phyloP scores from a whole-genome alignment of 106 monocot genomes.

The Phalaenopsis equestris region DNA sequence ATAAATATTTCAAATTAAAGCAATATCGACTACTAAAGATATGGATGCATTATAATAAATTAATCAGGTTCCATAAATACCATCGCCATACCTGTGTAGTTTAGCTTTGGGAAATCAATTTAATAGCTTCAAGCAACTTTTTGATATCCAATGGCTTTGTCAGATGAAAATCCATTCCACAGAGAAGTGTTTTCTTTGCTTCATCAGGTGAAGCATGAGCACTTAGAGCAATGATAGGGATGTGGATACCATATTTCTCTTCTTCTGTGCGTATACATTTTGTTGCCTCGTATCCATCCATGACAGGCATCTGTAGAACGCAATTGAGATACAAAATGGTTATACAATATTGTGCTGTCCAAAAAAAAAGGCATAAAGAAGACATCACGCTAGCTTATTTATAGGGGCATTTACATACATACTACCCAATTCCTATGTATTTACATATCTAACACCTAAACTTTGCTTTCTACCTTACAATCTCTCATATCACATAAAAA shows the following conservation, averaged over 20 bases:
- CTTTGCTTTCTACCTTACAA: too few species aligned
- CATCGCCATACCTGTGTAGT: background rate
- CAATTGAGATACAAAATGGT: background rate
- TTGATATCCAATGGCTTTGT: conserved; percentile 38
- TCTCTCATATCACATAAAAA: too few species aligned
- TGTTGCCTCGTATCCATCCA: conserved; percentile 90
- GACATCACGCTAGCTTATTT: too few species aligned
- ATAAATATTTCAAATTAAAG: conserved; percentile 1
- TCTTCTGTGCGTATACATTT: conserved; percentile 51
- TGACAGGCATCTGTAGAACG: conserved; percentile 67
- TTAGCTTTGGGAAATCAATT: background rate
- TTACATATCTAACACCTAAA: too few species aligned
- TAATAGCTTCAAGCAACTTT: conserved; percentile 30
- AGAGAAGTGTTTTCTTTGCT: conserved; percentile 14
- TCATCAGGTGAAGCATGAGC: conserved; percentile 46
- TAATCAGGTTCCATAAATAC: too few species aligned
- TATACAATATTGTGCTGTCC: background rate
- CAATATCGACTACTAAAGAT: background rate
- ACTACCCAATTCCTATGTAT: too few species aligned
- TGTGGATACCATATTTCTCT: conserved; percentile 47
- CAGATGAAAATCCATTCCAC: conserved; percentile 73
- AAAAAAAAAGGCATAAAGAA: background rate
- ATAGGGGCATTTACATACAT: background rate
- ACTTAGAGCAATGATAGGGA: conserved; percentile 67
- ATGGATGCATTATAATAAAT: background rate